Evolutionary conservation across 106 monocot species (phyloP).

Genomic region (Apostasia shenzhenica): DNA sequence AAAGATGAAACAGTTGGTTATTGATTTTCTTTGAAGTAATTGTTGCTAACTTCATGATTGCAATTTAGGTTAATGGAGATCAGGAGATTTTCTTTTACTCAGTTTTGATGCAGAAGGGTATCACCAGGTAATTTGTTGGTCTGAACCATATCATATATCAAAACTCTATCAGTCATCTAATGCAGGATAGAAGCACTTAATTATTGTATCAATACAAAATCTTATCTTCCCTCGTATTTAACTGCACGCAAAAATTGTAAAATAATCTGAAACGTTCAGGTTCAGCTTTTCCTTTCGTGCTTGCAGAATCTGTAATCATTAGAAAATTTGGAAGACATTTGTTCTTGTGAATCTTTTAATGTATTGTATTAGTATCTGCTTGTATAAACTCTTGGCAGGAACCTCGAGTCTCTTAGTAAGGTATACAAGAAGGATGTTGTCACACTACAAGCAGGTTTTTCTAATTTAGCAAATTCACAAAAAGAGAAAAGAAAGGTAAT

Average conservation of each 20-base stretch:
- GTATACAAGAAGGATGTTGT: slow-evolving; percentile 33
- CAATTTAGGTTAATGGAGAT: slow-evolving; percentile 57
- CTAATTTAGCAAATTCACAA: slow-evolving; percentile 11
- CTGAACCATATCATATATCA: background rate
- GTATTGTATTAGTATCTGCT: slow-evolving; percentile 1
- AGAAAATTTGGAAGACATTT: background rate
- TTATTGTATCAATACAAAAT: background rate
- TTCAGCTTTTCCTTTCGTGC: background rate
- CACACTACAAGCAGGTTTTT: slow-evolving; percentile 18
- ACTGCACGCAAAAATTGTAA: no score
- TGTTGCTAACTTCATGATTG: background rate
- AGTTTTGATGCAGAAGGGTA: slow-evolving; percentile 25
- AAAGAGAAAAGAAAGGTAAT: slow-evolving; percentile 80
- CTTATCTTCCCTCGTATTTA: background rate
- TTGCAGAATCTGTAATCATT: background rate
- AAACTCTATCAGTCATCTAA: background rate
- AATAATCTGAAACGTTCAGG: no score
- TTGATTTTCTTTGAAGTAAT: background rate
- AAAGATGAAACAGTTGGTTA: slow-evolving; percentile 3
- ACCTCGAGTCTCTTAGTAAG: slow-evolving; percentile 34
- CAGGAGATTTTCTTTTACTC: slow-evolving; percentile 60
- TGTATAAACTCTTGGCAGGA: slow-evolving; percentile 33
- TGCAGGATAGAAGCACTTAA: no score
- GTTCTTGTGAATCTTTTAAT: background rate
- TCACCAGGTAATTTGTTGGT: slow-evolving; percentile 44